Conservation (phyloP, 352 stramenopile species). For the Aphanomyces stellatus region DNA sequence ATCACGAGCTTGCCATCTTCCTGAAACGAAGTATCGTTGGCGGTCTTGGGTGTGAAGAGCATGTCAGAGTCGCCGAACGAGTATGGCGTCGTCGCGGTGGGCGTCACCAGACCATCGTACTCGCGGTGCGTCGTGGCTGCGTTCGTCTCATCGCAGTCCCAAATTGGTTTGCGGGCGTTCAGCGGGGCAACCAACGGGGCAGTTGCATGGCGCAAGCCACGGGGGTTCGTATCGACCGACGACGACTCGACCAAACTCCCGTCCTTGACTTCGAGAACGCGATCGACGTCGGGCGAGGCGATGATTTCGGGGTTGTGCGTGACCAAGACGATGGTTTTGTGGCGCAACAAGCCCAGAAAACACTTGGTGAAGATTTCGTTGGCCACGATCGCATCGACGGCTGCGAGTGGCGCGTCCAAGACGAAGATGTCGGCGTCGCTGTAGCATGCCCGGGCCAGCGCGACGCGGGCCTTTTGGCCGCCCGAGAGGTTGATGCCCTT, state of each 20-base stretch:
- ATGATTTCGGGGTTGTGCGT: constrained; percentile 44
- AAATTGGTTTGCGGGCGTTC: constrained; percentile 16
- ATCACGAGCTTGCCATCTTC: background rate
- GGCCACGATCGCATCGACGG: constrained; percentile 88
- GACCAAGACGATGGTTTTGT: constrained; percentile 67
- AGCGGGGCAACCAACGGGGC: constrained; percentile 27
- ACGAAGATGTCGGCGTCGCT: constrained; percentile 3
- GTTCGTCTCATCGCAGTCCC: background rate
- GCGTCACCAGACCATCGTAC: constrained; percentile 25
- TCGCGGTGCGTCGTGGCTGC: constrained; percentile 35
- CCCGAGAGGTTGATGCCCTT: constrained; percentile 33
- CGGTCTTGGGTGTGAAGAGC: constrained; percentile 33
- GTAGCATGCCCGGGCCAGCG: constrained; percentile 1
- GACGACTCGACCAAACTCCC: constrained; percentile 24
- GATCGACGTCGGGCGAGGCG: constrained; percentile 27
- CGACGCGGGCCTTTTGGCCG: constrained; percentile 31
- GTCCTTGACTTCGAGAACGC: constrained; percentile 27
- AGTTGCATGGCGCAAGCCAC: no score
- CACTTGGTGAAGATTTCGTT: constrained; percentile 78
- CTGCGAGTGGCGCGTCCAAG: constrained; percentile 19
- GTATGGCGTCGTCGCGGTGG: constrained; percentile 22
- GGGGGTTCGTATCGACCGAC: background rate
- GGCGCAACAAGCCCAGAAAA: constrained; percentile 37
- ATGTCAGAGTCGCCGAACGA: constrained; percentile 31
- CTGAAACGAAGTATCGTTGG: no score